Base-by-base conservation (phyloP, 306 rosid genomes). In the Castanea sativa region DNA sequence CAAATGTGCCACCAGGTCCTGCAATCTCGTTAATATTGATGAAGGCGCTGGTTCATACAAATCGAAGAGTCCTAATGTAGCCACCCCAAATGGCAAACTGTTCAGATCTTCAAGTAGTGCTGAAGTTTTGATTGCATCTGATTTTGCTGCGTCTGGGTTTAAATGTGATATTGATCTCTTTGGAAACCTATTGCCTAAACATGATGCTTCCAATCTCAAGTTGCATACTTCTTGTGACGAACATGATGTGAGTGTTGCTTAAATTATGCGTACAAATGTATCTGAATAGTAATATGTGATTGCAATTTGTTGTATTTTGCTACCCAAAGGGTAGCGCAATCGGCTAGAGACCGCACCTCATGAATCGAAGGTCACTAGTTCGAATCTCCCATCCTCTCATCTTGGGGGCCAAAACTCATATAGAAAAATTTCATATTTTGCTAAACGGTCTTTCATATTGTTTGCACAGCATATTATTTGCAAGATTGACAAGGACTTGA, bases 41-140 rank as follows among this genome's bases (percentile, higher is more conserved):
- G 94, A 91, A 85, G 90, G 93, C 83, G 83, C 91, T 21, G 83
- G 91, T 88, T 92, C 98, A 70, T 78, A 89, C 86, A 89, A 89
- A 86, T 65, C 81, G 84, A 73, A 69, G 76, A 84, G 86, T 89
- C 86, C 76, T 76, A 59, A 74, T 73, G 51, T 77, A 41, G 45
- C 73, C 71, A 58, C 83, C 77, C 89, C 79, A 82, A 72, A 89
- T 49, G 74, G 77, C 56, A 83, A 82, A 79, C 75, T 16, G 77
- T 82, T 88, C 58, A 79, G 85, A 80, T 83, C 94, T 71, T 73
- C 81, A 71, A 92, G 91, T 79, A 69, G 84, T 73, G 87, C 87
- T 63, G 85, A 73, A 67, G 63, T 77, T 56, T 70, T 75, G 76
- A 71, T 76, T 30, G 90, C 78, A 64, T 75, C 84, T 63, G 84